Evolutionary conservation across 805 yeast genomes (phyloP).

Genomic region (Metschnikowia cerradonensis): DNA sequence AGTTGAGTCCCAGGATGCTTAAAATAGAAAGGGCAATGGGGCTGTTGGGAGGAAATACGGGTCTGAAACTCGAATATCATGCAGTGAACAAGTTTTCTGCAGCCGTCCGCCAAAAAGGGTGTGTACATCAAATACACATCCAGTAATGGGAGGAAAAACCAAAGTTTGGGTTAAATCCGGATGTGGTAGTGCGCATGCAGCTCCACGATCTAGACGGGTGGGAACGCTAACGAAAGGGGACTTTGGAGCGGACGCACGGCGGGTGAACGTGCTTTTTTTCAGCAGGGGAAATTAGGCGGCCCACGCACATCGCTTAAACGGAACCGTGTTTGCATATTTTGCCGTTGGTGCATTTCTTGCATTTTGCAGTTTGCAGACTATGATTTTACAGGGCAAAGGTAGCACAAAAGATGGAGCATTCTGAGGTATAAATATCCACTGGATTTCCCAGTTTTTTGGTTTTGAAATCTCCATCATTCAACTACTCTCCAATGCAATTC

Average conservation of each 20-base stretch:
- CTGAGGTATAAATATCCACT: neutral
- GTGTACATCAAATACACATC: neutral
- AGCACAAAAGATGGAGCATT: neutral
- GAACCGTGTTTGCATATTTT: neutral
- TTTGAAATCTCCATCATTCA: neutral
- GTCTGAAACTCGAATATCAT: neutral
- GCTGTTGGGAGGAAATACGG: neutral
- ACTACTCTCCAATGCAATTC: neutral
- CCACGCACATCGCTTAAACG: neutral
- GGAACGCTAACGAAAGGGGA: neutral
- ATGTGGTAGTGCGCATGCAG: neutral
- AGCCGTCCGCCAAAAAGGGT: neutral
- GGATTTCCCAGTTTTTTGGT: neutral
- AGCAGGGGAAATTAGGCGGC: neutral
- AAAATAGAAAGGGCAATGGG: no score
- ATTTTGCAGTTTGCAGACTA: neutral
- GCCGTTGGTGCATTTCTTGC: neutral
- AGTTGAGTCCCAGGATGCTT: no score
- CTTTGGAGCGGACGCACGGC: slow-evolving; percentile 1
- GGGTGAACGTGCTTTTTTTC: neutral
- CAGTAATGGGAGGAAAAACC: neutral
- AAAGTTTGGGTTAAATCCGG: neutral
- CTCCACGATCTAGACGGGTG: neutral
- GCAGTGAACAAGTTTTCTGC: neutral
- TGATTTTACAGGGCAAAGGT: no score